Base-by-base conservation (phyloP, 352 stramenopile species). In the Globisporangium echinulatum region DNA sequence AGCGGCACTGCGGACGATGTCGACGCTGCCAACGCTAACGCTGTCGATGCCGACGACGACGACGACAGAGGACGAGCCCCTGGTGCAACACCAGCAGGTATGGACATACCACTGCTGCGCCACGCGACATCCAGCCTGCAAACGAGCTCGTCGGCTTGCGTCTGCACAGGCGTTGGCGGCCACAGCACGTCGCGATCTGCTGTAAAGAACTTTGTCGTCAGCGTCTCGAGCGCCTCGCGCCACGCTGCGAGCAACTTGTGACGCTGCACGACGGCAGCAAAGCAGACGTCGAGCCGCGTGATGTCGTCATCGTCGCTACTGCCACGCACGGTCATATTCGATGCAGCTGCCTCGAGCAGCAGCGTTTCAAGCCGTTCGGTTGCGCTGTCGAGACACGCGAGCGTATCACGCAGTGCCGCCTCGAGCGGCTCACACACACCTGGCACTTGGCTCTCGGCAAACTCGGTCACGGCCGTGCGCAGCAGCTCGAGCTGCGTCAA, bases 401-500 rank as follows among this genome's bases (percentile, higher is more conserved):
- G 25, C 25, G 25, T 33, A 33, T 43, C 40, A 4, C 38, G 19
- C 6, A 25, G 7, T 13, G 47, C 48, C 36, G 50, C 44, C 5
- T 14, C 13, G 17, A 61, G 33, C 25, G 1, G 25, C 10, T 52
- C 49, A 10, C 44, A 19, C 5, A 52, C 42, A 6, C 9, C 17
- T 9, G 10, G 48, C 33, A 61, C 53, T 43, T 68, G 64, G 6
- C 59, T 76, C 37, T 76, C 69, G 19, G 71, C 25, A 54, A 64
- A 71, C 25, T 76, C 66, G 17, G 53, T 36, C 11, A 67, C 55
- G 4, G 37, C 8, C 19, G 11, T 49, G 4, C 33, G 17, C n/a
- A 69, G 39, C 39, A 2, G 14, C 0, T 5, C 37, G 4, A 40
- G 19, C 7, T 58, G 44, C 1, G 52, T 43, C 2, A 69, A 62